A percentile compares a stretch with the other conserved stretches of the same genome.
These are phyloP conservation scores for Populus tremula DNA, from an alignment of 345 rosid genomes.

Conservation along the genomic window DNA sequence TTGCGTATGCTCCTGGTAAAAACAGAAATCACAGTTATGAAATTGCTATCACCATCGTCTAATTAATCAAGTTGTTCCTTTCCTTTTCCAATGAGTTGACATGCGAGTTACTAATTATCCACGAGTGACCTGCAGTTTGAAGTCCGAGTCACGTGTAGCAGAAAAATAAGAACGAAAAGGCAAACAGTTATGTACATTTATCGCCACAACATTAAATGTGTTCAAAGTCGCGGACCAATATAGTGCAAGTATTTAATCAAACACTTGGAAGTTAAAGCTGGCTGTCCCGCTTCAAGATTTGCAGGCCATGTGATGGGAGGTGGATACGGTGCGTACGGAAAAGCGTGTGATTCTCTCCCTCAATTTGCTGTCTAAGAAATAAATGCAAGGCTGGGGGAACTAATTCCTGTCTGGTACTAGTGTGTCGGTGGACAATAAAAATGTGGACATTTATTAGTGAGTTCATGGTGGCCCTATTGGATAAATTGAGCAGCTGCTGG, in stretches of 20 bases:
- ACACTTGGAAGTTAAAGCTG: neutral
- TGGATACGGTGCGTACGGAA: constrained; percentile 37
- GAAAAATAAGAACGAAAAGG: neutral
- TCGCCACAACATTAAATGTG: neutral
- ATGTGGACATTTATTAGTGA: constrained; percentile 12
- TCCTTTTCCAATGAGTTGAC: neutral
- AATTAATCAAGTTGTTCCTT: neutral
- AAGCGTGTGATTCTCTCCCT: neutral
- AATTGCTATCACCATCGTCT: neutral
- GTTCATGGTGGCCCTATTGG: constrained; percentile 4
- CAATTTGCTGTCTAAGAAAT: constrained; percentile 11
- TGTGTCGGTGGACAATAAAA: constrained; percentile 35
- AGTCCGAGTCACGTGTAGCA: neutral
- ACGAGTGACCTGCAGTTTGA: neutral
- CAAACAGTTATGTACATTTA: neutral
- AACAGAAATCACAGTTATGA: neutral
- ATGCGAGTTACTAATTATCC: neutral
- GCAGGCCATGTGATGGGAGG: constrained; percentile 35
- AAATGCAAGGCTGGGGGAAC: constrained; percentile 13
- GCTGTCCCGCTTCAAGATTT: constrained; percentile 4
- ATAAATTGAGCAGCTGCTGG: neutral
- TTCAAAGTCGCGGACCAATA: neutral
- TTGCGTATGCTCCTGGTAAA: constrained; percentile 62
- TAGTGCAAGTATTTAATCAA: neutral
- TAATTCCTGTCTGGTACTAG: constrained; percentile 9